Percentiles rank a stretch among this genome's conserved stretches.
Conservation (phyloP, 2,329 filamentous ascomycete species). For the Parastagonospora avenae region DNA sequence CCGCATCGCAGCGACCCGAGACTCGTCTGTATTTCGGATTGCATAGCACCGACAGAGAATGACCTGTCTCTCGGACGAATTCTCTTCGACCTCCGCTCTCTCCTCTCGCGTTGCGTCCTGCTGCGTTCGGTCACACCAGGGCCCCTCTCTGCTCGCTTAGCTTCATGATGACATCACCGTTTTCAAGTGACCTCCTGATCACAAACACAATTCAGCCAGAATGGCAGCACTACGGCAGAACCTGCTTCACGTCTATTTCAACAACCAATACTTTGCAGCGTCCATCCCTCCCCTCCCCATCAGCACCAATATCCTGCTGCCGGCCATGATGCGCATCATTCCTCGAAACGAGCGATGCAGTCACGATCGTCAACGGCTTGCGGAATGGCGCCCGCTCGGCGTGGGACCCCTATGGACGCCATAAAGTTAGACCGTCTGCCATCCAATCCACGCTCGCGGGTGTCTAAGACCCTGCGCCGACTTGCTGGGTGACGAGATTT, state of each 20-base stretch:
- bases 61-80: not conserved
- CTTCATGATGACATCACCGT: constrained; percentile 32
- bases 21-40: constrained; percentile 1
- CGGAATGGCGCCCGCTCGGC: constrained; percentile 16
- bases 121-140: constrained; percentile 9
- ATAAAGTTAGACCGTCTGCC: constrained; percentile 18
- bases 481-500: constrained; percentile 27
- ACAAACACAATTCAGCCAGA: constrained; percentile 8
- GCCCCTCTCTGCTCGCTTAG: constrained; percentile 11
- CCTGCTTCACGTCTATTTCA: constrained; percentile 30
- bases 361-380: constrained; percentile 28
- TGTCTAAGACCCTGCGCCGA: constrained; percentile 32
- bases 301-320: constrained; percentile 15
- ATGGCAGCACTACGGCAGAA: constrained; percentile 9
- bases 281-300: constrained; percentile 17
- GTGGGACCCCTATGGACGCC: constrained; percentile 16
- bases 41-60: not conserved
- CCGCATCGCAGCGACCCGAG: constrained; percentile 7
- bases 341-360: constrained; percentile 19
- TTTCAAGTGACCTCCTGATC: not conserved
- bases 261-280: constrained; percentile 10
- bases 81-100: not conserved
- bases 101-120: constrained; percentile 2
- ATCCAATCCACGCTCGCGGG: constrained; percentile 24
- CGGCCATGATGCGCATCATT: constrained; percentile 18